These are phyloP conservation scores for Hypoxylon cercidicola DNA, from an alignment of 495 filamentous ascomycete genomes.

Conservation along the genomic window DNA sequence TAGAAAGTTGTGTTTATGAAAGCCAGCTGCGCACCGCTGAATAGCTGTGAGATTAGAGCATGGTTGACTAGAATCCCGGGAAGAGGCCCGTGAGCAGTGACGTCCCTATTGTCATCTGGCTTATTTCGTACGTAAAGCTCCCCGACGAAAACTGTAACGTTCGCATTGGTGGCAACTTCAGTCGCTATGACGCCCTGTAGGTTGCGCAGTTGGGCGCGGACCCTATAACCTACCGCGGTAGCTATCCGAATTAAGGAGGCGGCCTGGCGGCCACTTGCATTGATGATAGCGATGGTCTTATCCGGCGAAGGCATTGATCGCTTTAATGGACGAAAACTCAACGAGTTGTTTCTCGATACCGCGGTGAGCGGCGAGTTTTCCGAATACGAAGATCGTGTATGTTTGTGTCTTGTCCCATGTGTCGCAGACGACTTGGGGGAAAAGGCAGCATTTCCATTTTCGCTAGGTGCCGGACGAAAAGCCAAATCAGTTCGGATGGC, in stretches of 20 bases:
- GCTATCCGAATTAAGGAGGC: conserved; percentile 93
- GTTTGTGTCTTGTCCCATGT: conserved; percentile 57
- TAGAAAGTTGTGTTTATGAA: conserved; percentile 99
- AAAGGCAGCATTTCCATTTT: conserved; percentile 46
- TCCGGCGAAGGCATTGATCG: conserved; percentile 63
- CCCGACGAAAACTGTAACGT: conserved; percentile 85
- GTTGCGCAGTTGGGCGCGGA: conserved; percentile 88
- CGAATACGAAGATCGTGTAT: conserved; percentile 64
- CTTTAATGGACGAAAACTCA: conserved; percentile 62
- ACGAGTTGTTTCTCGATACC: conserved; percentile 58
- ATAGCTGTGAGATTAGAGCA: conserved; percentile 77
- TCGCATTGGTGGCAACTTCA: conserved; percentile 81
- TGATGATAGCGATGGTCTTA: conserved; percentile 91
- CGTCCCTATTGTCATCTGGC: conserved; percentile 54
- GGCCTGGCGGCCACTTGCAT: conserved; percentile 90
- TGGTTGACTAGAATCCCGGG: conserved; percentile 64
- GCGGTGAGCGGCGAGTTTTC: conserved; percentile 58
- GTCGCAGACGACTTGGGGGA: conserved; percentile 41
- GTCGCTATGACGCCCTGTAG: conserved; percentile 82
- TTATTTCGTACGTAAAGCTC: conserved; percentile 75
- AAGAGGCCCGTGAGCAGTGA: conserved; percentile 54
- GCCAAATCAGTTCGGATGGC: conserved; percentile 55
- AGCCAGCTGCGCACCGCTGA: conserved; percentile 83
- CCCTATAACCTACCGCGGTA: conserved; percentile 87
- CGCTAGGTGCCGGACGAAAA: conserved; percentile 53